Evolutionary conservation across 257 asterid genomes (phyloP).

Genomic region (Ocimum tenuiflorum): DNA sequence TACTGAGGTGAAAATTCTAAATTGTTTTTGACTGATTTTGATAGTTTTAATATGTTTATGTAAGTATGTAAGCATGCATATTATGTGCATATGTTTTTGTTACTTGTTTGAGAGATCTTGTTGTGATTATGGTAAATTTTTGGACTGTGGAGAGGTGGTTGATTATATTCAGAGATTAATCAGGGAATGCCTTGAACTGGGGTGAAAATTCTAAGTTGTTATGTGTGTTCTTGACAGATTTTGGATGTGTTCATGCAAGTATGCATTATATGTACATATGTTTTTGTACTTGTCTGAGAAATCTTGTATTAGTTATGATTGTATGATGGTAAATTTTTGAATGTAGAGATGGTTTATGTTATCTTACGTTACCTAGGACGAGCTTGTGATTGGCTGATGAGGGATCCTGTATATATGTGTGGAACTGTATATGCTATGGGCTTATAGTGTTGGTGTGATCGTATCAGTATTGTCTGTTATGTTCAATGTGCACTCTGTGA

Average conservation of each 20-base stretch:
- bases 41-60: neutral
- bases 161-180: conserved; percentile 64
- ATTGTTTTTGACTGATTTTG: neutral
- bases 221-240: too few relatives aligned
- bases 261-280: neutral
- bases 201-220: conserved; percentile 38
- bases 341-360: neutral
- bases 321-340: neutral
- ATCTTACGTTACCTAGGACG: neutral
- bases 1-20: conserved; percentile 49
- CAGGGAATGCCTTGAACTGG: conserved; percentile 49
- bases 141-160: conserved; percentile 43
- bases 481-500: neutral
- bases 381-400: neutral
- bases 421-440: neutral
- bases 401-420: too few relatives aligned
- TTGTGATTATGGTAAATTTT: neutral
- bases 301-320: neutral
- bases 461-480: conserved; percentile 16
- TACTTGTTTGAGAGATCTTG: conserved; percentile 10
- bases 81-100: neutral
- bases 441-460: conserved; percentile 10
- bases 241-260: neutral
- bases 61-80: neutral
- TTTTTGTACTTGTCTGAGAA: conserved; percentile 8